These are phyloP conservation scores for Zymoseptoria ardabiliae DNA, from an alignment of 2,329 filamentous ascomycete species.

Conservation along the genomic window DNA sequence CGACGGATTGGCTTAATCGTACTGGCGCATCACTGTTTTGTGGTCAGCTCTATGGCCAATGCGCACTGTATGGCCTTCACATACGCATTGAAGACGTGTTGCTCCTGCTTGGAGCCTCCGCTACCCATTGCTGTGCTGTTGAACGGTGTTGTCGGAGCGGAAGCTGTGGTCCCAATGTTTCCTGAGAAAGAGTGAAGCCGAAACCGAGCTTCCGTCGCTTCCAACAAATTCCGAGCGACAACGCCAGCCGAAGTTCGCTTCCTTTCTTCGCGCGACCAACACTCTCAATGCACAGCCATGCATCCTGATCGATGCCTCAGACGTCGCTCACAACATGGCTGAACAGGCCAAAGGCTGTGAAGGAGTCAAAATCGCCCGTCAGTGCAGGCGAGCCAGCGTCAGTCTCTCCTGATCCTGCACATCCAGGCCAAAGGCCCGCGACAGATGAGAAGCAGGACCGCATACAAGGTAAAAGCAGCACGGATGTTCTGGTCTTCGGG, in stretches of 20 bases:
- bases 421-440: background rate
- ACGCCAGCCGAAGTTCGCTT: background rate
- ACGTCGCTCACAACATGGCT: slow-evolving; percentile 43
- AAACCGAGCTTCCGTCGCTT: background rate
- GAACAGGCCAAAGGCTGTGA: slow-evolving; percentile 35
- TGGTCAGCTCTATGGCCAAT: slow-evolving; percentile 9
- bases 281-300: background rate
- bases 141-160: background rate
- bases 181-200: background rate
- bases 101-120: slow-evolving; percentile 55
- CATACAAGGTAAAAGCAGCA: background rate
- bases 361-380: slow-evolving; percentile 13
- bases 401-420: background rate
- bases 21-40: slow-evolving; percentile 51
- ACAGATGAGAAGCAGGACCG: background rate
- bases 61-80: slow-evolving; percentile 19
- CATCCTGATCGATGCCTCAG: slow-evolving; percentile 33
- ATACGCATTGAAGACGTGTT: slow-evolving; percentile 58
- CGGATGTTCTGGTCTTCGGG: background rate
- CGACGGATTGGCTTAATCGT: slow-evolving; percentile 70
- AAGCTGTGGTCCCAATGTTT: background rate
- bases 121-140: slow-evolving; percentile 47
- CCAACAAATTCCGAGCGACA: background rate
- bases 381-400: slow-evolving; percentile 2
- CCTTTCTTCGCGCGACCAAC: background rate